phyloP scores from a whole-genome alignment of 257 asterid species.

The Osmanthus fragrans region DNA sequence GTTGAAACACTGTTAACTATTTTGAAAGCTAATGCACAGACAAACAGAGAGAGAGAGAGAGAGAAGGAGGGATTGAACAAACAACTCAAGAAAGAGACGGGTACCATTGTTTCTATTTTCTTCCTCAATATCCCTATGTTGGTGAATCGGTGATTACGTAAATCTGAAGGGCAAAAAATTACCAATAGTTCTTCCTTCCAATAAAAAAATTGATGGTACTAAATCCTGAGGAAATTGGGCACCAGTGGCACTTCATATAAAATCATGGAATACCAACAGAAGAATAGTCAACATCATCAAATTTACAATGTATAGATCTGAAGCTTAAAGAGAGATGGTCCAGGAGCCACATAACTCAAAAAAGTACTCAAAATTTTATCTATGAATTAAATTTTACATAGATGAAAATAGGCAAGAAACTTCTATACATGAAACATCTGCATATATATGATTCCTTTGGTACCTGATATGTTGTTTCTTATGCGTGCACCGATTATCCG shows the following conservation, averaged over 20 bases:
- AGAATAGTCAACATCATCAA: not conserved
- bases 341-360: slow-evolving; percentile 11
- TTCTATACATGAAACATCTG: slow-evolving; percentile 8
- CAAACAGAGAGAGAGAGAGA: no score
- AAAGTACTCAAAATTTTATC: not conserved
- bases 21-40: no score
- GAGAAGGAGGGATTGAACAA: not conserved
- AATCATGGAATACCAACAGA: slow-evolving; percentile 2
- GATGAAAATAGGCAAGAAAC: slow-evolving; percentile 12
- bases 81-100: not conserved
- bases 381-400: slow-evolving; percentile 2
- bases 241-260: slow-evolving; percentile 20
- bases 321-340: not conserved
- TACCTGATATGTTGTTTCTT: slow-evolving; percentile 79
- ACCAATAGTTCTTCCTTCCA: slow-evolving; percentile 13
- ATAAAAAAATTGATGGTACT: slow-evolving; percentile 5
- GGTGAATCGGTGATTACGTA: slow-evolving; percentile 1
- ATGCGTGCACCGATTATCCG: slow-evolving; percentile 81
- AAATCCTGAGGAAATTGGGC: not conserved
- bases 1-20: not conserved
- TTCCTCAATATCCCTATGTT: slow-evolving; percentile 1
- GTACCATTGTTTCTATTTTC: slow-evolving; percentile 4
- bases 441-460: slow-evolving; percentile 3
- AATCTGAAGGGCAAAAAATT: slow-evolving; percentile 10
- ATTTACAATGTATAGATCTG: not conserved